phyloP scores from a whole-genome alignment of 306 rosid species.

The Quercus gilva region DNA sequence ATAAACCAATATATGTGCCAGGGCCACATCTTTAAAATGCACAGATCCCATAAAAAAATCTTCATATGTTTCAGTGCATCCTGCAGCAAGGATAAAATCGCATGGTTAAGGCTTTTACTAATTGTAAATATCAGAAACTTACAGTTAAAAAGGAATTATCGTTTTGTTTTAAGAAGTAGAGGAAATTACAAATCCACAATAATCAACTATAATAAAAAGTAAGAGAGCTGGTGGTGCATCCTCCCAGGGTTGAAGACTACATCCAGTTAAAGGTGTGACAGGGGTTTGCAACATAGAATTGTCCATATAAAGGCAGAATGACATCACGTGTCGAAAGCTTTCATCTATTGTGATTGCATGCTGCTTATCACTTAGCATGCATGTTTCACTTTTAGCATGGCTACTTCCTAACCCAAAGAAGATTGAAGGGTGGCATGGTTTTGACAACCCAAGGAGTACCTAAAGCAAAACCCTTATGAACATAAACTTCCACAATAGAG shows the following conservation, averaged over 20 bases:
- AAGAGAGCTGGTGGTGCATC: neutral
- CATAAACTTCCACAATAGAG: neutral
- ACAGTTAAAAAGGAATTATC: neutral
- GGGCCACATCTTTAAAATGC: conserved; percentile 90
- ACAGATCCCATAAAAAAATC: conserved; percentile 67
- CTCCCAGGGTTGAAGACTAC: neutral
- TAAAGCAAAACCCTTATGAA: neutral
- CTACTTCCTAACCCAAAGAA: neutral
- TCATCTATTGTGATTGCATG: neutral
- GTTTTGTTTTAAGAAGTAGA: neutral
- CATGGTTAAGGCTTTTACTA: neutral
- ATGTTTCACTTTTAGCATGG: neutral
- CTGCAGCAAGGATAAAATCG: conserved; percentile 42
- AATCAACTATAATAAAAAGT: neutral
- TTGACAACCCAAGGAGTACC: neutral
- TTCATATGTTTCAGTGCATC: conserved; percentile 64
- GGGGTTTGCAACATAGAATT: neutral
- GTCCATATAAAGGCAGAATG: neutral
- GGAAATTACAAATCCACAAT: neutral
- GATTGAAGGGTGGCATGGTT: neutral
- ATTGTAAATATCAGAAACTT: neutral
- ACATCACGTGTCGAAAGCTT: neutral
- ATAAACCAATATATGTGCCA: conserved; percentile 79
- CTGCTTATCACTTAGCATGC: neutral
- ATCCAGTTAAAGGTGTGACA: neutral